Evolutionary conservation across 2,329 filamentous ascomycete genomes (phyloP).

Genomic region (Penicillium sp.): DNA sequence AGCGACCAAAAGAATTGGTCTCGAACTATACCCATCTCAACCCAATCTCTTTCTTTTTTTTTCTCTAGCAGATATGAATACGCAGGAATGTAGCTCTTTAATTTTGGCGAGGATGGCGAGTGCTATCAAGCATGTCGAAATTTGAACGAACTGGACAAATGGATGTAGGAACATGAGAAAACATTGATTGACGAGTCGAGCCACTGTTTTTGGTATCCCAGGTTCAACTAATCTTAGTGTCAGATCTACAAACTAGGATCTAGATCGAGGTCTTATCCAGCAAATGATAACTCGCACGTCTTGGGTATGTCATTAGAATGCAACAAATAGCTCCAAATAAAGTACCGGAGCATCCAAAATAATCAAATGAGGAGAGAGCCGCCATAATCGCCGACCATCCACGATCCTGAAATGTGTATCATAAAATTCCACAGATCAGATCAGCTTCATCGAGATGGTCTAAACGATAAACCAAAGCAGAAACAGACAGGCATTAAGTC

Average conservation of each 20-base stretch:
- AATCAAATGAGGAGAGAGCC: not conserved
- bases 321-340: not conserved
- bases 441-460: not conserved
- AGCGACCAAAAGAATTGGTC: not conserved
- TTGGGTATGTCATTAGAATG: constrained; percentile 18
- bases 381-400: constrained; percentile 2
- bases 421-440: not conserved
- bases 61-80: too few species aligned
- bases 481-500: not conserved
- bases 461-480: not conserved
- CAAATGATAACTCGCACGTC: not conserved
- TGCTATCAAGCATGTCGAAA: too few species aligned
- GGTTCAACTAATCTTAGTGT: not conserved
- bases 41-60: too few species aligned
- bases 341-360: constrained; percentile 9
- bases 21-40: not conserved
- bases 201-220: too few species aligned
- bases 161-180: too few species aligned
- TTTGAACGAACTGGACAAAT: too few species aligned
- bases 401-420: constrained; percentile 1
- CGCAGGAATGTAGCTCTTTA: too few species aligned
- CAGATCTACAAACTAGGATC: not conserved
- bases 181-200: too few species aligned
- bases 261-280: too few species aligned
- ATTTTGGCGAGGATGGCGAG: too few species aligned